Evolutionary conservation across 306 rosid species (phyloP), one percentile per base, ranked within the genome.

Genomic region (Cotoneaster glaucophyllus): DNA sequence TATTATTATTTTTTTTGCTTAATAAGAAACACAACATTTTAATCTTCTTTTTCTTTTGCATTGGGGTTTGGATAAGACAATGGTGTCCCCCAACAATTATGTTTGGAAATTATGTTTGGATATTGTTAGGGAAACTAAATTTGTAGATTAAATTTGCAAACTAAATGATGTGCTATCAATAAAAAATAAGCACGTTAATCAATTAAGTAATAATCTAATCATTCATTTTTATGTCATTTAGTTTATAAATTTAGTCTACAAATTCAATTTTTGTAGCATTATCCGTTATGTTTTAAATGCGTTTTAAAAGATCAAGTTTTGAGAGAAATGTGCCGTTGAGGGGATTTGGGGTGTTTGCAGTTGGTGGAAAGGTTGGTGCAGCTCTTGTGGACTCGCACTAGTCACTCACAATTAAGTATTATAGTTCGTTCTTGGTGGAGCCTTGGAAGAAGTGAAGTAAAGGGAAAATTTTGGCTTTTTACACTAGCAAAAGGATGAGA

Each of bases 371-470:
- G 9, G 63, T 0, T 67, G 45, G 43, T 29, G 65, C 68, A 39
- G 70, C 34, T 7, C 26, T 67, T 18, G 14, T n/a, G 67, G 74
- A 45, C 45, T 31, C 48, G 75, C 54, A 14, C 59, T 48, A 21
- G 15, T 24, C 44, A 68, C 52, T 24, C 44, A 74, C 52, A 18
- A 26, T 61, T 31, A 69, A 48, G 21, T 48, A 5, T 56, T 66
- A 29, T 10, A 9, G 4, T 12, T 54, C 39, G 52, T 28, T 61
- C n/a, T 25, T 68, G 45, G 79, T 74, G 67, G 76, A 58, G 64
- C 58, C 25, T 48, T 37, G 67, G 26, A 52, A 61, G 43, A 17
- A 48, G 31, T 58, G 34, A 80, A 69, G 75, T 80, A 80, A 80
- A 73, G 68, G 24, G 11, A 8, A 69, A 24, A 4, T 41, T 41